Conservation (phyloP, 2,329 filamentous ascomycete species). For the Atkinsonella texensis region DNA sequence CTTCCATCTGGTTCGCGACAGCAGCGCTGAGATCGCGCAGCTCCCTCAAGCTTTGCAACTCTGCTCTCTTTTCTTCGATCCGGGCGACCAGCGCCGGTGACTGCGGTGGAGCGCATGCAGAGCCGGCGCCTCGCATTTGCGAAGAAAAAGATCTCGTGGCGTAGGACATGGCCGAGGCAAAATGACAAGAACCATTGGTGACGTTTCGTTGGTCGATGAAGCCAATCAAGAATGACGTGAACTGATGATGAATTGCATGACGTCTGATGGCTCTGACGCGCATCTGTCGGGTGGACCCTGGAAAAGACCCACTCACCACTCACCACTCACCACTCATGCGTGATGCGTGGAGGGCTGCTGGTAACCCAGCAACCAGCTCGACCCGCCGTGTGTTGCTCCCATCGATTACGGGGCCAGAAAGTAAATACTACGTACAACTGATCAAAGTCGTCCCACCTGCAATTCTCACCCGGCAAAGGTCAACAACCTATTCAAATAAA, state of each 20-base stretch:
- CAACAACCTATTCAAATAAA: slow-evolving; percentile 6
- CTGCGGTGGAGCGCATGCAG: slow-evolving; percentile 41
- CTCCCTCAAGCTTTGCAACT: slow-evolving; percentile 68
- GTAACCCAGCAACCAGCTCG: slow-evolving; percentile 18
- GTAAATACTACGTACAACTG: slow-evolving; percentile 23
- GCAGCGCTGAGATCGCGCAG: slow-evolving; percentile 68
- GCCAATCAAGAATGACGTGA: neutral
- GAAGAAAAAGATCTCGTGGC: slow-evolving; percentile 47
- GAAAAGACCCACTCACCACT: slow-evolving; percentile 7
- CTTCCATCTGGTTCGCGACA: slow-evolving; percentile 71
- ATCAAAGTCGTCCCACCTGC: slow-evolving; percentile 9
- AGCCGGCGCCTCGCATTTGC: slow-evolving; percentile 52
- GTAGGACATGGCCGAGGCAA: slow-evolving; percentile 36
- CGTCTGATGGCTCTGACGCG: neutral
- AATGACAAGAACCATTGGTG: neutral
- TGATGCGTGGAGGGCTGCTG: slow-evolving; percentile 1
- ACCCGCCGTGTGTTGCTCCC: slow-evolving; percentile 11
- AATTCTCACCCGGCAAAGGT: slow-evolving; percentile 2
- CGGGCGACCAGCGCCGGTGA: slow-evolving; percentile 60
- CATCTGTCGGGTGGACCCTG: neutral
- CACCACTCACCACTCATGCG: too few species aligned
- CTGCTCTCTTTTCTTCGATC: slow-evolving; percentile 76
- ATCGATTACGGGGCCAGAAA: slow-evolving; percentile 13
- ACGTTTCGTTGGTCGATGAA: neutral
- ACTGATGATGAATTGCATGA: neutral